phyloP scores from a whole-genome alignment of 345 rosid species.

The Tarenaya hassleriana region DNA sequence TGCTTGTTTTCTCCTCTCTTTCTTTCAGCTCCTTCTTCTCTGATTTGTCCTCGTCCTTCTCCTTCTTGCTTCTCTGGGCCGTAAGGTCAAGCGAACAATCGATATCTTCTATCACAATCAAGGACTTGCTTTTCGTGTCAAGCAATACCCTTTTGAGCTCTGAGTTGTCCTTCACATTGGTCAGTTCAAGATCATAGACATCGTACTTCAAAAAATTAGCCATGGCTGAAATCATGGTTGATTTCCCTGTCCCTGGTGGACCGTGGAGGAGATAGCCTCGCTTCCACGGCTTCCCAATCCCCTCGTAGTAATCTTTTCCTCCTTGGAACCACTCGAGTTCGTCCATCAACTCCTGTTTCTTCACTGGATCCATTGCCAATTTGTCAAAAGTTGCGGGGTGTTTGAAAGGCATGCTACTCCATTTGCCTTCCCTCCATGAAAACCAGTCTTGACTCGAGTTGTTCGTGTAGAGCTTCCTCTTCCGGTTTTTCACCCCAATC shows the following conservation, averaged over 20 bases:
- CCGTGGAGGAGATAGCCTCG: constrained; percentile 67
- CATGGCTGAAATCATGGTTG: constrained; percentile 61
- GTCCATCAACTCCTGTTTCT: constrained; percentile 44
- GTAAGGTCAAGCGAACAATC: constrained; percentile 55
- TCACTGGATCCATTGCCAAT: constrained; percentile 47
- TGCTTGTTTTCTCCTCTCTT: constrained; percentile 24
- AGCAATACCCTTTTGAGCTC: constrained; percentile 49
- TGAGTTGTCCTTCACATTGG: constrained; percentile 44
- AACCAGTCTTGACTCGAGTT: constrained; percentile 27
- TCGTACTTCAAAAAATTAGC: constrained; percentile 56
- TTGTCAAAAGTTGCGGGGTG: constrained; percentile 58
- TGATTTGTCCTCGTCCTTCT: neutral
- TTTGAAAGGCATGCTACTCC: constrained; percentile 38
- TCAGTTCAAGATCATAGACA: constrained; percentile 62
- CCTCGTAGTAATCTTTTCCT: constrained; percentile 49
- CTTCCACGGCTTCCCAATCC: constrained; percentile 67
- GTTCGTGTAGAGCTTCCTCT: constrained; percentile 43
- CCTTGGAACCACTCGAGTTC: constrained; percentile 45
- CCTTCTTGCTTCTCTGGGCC: constrained; percentile 33
- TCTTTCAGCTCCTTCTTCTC: constrained; percentile 9
- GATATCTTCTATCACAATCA: constrained; percentile 63
- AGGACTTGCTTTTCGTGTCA: constrained; percentile 39
- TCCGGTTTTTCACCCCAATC: constrained; percentile 26
- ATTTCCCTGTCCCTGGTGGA: constrained; percentile 71
- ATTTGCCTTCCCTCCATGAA: constrained; percentile 15